Evolutionary conservation across 1,139 yeast species (phyloP), one percentile per base, ranked within the genome.

Genomic region (Blastobotrys indianensis): DNA sequence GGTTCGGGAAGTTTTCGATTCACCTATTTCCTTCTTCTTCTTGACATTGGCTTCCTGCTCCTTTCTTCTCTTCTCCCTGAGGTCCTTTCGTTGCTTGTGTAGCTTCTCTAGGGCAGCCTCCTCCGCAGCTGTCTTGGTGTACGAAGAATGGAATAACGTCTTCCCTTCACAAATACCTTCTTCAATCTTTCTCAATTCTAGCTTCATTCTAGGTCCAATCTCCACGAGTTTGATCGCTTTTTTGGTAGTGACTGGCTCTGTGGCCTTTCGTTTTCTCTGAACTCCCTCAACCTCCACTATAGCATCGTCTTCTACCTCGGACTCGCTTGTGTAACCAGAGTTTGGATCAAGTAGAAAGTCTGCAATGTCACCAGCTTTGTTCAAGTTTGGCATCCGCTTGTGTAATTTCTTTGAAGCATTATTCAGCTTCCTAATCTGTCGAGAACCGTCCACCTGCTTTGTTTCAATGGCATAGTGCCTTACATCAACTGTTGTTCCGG

Each of bases 381-480:
- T 69, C 64, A 92, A 67, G 60, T 85, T 85, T 41, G 98, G 97
- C 52, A 92, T 66, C 29, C 72, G 71, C 62, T 84, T 85, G 62
- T 79, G 79, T 29, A 65, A 58, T 46, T 55, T 57, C 45, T 31
- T 42, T 47, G 61, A 55, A 16, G 85, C 79, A 49, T 73, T 78
- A 50, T 85, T 78, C 53, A 92, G 72, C 62, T 82, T 85, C 64
- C 86, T 85, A 51, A 92, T 78, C 52, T 85, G 85, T 58, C 81
- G 77, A 33, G 87, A 82, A 41, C 86, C 86, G 50, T 88, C 97
- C 8, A 90, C 94, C 45, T 84, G 72, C 62, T 85, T 85, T 34
- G 97, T 85, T 54, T 85, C 86, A 54, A 94, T 90, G 47, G 86
- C 82, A 63, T 85, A 94, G 64, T 94, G 99, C 60, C 99, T 80